Evolutionary conservation across 805 yeast species (phyloP).

Genomic region (Candida awuae): DNA sequence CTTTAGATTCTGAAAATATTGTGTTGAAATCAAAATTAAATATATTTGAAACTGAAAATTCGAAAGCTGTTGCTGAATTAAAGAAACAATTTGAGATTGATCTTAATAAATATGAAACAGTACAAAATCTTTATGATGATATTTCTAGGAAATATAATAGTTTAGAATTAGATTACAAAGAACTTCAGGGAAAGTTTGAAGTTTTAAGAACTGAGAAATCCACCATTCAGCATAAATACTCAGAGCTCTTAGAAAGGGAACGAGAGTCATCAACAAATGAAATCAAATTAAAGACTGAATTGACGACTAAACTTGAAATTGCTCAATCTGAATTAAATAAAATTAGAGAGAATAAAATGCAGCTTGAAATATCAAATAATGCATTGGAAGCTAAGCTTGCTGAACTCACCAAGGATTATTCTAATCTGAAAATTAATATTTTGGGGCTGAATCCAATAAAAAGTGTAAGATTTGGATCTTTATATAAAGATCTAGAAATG

Average conservation of each 20-base stretch:
- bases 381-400: not conserved
- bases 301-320: conserved; percentile 1
- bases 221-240: not conserved
- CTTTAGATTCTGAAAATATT: not conserved
- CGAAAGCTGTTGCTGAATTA: no score
- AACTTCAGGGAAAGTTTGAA: no score
- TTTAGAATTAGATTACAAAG: not conserved
- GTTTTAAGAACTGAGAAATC: not conserved
- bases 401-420: not conserved
- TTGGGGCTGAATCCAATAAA: conserved; percentile 1
- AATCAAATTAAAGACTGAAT: not conserved
- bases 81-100: not conserved
- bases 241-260: not conserved
- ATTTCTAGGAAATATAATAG: no score
- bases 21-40: not conserved
- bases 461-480: conserved; percentile 4
- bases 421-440: not conserved
- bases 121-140: no score
- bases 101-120: no score
- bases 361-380: conserved; percentile 2
- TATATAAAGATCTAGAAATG: conserved; percentile 6
- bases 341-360: not conserved
- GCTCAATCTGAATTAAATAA: not conserved
- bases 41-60: not conserved
- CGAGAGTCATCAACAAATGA: no score